Conservation (phyloP, 2,329 filamentous ascomycete species). For the Xylariaceae sp. region DNA sequence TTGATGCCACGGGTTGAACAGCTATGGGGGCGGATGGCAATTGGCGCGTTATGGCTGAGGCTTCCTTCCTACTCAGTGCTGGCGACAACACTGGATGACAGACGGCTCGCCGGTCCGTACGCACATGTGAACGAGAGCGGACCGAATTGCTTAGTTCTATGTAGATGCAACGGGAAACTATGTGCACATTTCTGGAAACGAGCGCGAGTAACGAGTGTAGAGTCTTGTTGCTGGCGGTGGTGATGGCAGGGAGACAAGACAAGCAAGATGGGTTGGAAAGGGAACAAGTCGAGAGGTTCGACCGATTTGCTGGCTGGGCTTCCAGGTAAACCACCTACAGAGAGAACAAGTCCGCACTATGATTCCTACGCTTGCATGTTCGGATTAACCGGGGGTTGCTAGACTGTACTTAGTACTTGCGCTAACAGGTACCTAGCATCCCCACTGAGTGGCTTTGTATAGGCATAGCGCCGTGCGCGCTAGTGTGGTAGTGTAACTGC, state of each 20-base stretch:
- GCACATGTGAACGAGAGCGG: constrained; percentile 6
- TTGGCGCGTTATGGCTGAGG: constrained; percentile 3
- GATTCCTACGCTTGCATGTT: neutral
- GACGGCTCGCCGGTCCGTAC: neutral
- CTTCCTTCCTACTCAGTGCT: neutral
- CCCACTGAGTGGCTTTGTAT: neutral
- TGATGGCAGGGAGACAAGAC: constrained; percentile 19
- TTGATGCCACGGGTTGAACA: neutral
- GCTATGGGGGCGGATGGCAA: neutral
- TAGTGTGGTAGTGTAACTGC: neutral
- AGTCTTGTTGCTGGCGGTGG: constrained; percentile 3
- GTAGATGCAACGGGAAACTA: neutral
- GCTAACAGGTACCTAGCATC: neutral
- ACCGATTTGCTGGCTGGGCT: constrained; percentile 15
- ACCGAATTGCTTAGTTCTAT: constrained; percentile 2
- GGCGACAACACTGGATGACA: constrained; percentile 5
- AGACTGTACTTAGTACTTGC: neutral
- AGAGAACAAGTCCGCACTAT: neutral
- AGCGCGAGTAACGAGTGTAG: constrained; percentile 8
- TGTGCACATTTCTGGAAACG: constrained; percentile 4
- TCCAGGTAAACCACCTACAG: neutral
- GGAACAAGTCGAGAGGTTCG: constrained; percentile 19
- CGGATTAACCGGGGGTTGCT: constrained; percentile 22
- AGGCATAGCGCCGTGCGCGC: neutral
- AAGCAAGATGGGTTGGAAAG: constrained; percentile 16